phyloP scores from a whole-genome alignment of 2,329 filamentous ascomycete species.

The Hymenotorrendiella dingleyae region DNA sequence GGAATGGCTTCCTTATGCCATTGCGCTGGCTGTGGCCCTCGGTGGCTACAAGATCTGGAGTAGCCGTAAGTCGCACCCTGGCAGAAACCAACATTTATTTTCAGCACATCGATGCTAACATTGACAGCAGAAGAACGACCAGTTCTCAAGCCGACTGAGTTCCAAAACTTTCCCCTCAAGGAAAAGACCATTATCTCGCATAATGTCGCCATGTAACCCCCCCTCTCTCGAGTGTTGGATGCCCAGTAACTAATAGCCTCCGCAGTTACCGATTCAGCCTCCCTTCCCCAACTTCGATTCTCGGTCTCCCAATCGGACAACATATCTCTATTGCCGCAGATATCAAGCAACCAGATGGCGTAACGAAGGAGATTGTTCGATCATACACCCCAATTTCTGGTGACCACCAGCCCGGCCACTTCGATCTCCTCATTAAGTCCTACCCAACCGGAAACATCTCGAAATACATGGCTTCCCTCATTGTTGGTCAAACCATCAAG shows the following conservation, averaged over 20 bases:
- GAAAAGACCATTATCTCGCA: constrained; percentile 95
- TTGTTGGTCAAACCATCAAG: constrained; percentile 80
- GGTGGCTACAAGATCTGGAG: constrained; percentile 66
- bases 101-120: constrained; percentile 8
- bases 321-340: constrained; percentile 93
- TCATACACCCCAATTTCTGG: constrained; percentile 91
- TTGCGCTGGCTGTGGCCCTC: constrained; percentile 58
- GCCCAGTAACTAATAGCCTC: constrained; percentile 1
- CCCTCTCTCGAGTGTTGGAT: constrained; percentile 3
- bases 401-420: constrained; percentile 82
- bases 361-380: constrained; percentile 76
- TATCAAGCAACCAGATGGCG: constrained; percentile 59
- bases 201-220: constrained; percentile 84
- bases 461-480: constrained; percentile 78
- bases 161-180: constrained; percentile 88
- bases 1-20: constrained; percentile 69
- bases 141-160: constrained; percentile 78
- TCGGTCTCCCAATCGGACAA: constrained; percentile 95
- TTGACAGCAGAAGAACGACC: constrained; percentile 59
- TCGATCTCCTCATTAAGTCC: constrained; percentile 96
- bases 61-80: constrained; percentile 54
- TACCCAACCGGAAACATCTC: constrained; percentile 98
- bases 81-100: background rate
- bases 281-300: constrained; percentile 69
- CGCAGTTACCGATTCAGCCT: constrained; percentile 85